Conservation (phyloP, 2,329 filamentous ascomycete genomes). For the Botrytis galanthina region DNA sequence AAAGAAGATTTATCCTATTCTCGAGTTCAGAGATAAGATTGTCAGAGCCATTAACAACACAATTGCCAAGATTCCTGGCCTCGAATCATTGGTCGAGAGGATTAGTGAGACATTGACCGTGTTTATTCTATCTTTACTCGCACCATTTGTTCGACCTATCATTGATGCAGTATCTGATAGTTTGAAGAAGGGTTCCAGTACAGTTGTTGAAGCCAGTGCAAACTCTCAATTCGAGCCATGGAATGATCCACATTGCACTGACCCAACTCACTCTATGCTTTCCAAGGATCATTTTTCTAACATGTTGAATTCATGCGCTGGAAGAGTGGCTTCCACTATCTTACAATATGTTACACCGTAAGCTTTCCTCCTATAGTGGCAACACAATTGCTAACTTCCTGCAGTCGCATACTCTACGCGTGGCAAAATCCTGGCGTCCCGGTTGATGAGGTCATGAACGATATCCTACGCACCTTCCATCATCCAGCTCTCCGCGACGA, state of each 20-base stretch:
- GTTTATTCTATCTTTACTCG: conserved; percentile 85
- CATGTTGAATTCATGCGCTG: conserved; percentile 73
- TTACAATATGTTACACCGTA: conserved; percentile 83
- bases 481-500: conserved; percentile 82
- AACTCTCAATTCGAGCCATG: conserved; percentile 77
- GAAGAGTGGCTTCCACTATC: conserved; percentile 69
- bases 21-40: conserved; percentile 90
- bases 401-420: conserved; percentile 76
- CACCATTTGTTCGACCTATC: conserved; percentile 88
- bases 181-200: conserved; percentile 81
- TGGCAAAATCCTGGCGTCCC: conserved; percentile 87
- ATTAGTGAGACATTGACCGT: conserved; percentile 91
- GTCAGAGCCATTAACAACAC: conserved; percentile 81
- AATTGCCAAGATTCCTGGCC: conserved; percentile 85
- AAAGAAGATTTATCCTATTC: conserved; percentile 87
- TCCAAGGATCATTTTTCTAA: conserved; percentile 86
- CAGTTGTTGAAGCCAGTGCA: conserved; percentile 62
- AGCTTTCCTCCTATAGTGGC: conserved; percentile 43
- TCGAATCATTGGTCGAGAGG: conserved; percentile 83
- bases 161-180: conserved; percentile 82
- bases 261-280: conserved; percentile 79
- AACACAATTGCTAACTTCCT: not conserved
- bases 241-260: conserved; percentile 70
- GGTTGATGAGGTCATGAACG: conserved; percentile 78
- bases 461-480: conserved; percentile 82